A percentile compares a stretch with the other conserved stretches of the same genome.
Evolutionary conservation across 306 rosid genomes (phyloP).

Genomic region (Lathyrus oleraceus): DNA sequence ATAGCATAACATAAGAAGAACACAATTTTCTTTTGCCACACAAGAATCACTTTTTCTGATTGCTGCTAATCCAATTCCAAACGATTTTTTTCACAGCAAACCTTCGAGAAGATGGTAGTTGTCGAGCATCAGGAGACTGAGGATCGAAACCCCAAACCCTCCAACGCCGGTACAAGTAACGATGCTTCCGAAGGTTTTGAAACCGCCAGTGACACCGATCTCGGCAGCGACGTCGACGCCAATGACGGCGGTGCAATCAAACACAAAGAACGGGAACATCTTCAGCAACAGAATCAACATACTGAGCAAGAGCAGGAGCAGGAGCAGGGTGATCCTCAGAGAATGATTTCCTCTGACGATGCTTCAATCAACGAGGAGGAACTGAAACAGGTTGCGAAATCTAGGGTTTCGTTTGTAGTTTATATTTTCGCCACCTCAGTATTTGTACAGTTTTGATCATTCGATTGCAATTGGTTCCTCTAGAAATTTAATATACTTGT

Average conservation of each 20-base stretch:
- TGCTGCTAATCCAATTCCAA: constrained; percentile 8
- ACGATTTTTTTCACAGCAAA: not conserved
- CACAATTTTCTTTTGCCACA: not conserved
- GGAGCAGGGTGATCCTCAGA: constrained; percentile 23
- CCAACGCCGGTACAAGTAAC: constrained; percentile 1
- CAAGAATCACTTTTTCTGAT: constrained; percentile 2
- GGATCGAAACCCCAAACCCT: constrained; percentile 15
- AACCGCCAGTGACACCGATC: constrained; percentile 51
- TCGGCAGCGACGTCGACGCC: constrained; percentile 26
- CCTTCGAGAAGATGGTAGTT: constrained; percentile 39
- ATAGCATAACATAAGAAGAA: too few relatives aligned
- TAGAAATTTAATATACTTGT: not conserved
- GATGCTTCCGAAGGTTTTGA: constrained; percentile 48
- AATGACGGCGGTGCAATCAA: not conserved
- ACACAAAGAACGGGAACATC: not conserved
- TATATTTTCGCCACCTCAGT: not conserved
- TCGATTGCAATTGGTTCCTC: not conserved
- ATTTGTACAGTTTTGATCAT: not conserved
- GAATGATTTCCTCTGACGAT: constrained; percentile 27
- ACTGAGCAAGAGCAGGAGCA: not conserved
- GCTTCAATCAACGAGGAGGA: constrained; percentile 38
- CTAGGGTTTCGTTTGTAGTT: constrained; percentile 17
- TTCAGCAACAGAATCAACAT: not conserved
- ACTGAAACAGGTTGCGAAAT: constrained; percentile 28
- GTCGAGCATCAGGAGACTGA: constrained; percentile 19